Conservation (phyloP, 139 green algal genomes). For the Volvox reticuliferus region DNA sequence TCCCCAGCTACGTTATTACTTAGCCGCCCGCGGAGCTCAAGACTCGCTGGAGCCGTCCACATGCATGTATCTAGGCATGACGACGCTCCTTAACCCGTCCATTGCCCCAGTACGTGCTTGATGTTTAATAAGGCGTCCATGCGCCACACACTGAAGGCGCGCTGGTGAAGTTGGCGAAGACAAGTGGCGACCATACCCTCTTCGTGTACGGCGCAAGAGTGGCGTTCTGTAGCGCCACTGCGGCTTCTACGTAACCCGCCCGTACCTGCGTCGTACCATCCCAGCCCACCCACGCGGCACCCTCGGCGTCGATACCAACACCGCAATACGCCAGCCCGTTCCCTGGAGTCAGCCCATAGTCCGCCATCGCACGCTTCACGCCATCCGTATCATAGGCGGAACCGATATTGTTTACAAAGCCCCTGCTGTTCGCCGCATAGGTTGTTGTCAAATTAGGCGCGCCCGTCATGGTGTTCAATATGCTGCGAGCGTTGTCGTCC, state of each 20-base stretch:
- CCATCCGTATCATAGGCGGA: neutral
- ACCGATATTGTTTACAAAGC: neutral
- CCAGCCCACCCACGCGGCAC: neutral
- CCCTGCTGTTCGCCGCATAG: neutral
- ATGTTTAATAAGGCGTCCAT: neutral
- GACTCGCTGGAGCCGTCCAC: too few species aligned
- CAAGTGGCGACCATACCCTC: neutral
- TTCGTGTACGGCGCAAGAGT: neutral
- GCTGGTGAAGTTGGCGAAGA: neutral
- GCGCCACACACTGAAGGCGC: neutral
- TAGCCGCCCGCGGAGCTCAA: too few species aligned
- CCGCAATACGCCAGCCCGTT: neutral
- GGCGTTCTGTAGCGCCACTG: neutral
- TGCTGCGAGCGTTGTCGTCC: neutral
- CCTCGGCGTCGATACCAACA: neutral
- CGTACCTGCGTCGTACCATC: neutral
- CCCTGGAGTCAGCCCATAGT: neutral
- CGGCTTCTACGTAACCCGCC: neutral
- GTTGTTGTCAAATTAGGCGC: neutral
- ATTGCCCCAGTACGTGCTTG: too few species aligned
- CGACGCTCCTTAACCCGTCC: too few species aligned
- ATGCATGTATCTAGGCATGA: too few species aligned
- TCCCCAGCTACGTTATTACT: too few species aligned
- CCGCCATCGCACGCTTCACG: neutral
- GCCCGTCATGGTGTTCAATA: neutral